Conservation (phyloP, 352 stramenopile species). For the Phytophthora litchii region DNA sequence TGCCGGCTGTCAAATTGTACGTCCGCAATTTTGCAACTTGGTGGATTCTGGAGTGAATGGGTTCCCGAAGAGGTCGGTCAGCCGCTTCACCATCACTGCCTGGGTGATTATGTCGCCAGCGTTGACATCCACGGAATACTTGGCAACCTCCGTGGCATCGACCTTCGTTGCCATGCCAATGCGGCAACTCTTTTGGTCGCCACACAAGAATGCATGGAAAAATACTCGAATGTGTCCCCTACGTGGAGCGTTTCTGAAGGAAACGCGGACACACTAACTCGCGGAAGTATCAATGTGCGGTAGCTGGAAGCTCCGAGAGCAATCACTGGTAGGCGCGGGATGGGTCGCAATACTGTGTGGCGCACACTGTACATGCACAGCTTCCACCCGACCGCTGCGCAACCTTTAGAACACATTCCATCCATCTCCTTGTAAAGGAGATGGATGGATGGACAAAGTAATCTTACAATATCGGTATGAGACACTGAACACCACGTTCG, state of each 20-base stretch:
- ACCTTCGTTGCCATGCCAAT: background rate
- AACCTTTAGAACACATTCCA: too few relatives aligned
- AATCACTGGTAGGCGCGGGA: background rate
- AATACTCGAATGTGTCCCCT: constrained; percentile 4
- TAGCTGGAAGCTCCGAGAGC: constrained; percentile 5
- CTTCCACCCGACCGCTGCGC: too few relatives aligned
- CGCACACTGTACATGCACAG: too few relatives aligned
- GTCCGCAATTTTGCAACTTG: constrained; percentile 7
- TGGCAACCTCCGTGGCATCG: background rate
- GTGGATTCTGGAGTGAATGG: background rate
- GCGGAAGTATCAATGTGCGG: background rate
- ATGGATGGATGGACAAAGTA: too few relatives aligned
- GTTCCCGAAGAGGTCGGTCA: background rate
- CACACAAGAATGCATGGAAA: constrained; percentile 2
- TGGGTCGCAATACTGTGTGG: too few relatives aligned
- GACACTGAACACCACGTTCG: too few relatives aligned
- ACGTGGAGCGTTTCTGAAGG: background rate
- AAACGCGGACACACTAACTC: background rate
- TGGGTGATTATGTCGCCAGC: background rate
- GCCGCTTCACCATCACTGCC: constrained; percentile 6
- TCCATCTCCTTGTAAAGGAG: too few relatives aligned
- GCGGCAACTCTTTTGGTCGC: background rate
- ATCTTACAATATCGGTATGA: too few relatives aligned
- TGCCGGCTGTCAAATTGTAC: background rate
- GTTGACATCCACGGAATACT: constrained; percentile 1